Evolutionary conservation across 768 basidiomycete genomes (phyloP).

Genomic region (Holtermannia corniformis): DNA sequence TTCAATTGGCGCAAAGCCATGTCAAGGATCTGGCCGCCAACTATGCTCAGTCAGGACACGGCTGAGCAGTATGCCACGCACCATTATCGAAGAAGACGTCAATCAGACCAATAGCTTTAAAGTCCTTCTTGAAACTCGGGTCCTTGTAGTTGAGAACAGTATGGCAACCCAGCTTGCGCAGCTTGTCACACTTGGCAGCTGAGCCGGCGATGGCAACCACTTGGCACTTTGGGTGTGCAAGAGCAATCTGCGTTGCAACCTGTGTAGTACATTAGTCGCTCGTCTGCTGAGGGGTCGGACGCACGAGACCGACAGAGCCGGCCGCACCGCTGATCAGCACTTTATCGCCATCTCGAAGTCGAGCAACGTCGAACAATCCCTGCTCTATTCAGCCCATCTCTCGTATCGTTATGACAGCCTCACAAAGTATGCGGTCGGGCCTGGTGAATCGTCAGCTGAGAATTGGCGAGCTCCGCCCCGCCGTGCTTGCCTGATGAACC

Average conservation of each 20-base stretch:
- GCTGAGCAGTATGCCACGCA: slow-evolving; percentile 5
- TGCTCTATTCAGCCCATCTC: slow-evolving; percentile 30
- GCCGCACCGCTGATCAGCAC: slow-evolving; percentile 37
- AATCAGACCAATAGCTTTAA: slow-evolving; percentile 54
- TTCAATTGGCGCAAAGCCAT: slow-evolving; percentile 66
- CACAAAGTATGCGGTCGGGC: slow-evolving; percentile 84
- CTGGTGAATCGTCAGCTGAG: slow-evolving; percentile 42
- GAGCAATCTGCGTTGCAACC: slow-evolving; percentile 38
- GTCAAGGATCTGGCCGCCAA: slow-evolving; percentile 72
- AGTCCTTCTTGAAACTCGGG: slow-evolving; percentile 57
- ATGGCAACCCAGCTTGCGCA: slow-evolving; percentile 74
- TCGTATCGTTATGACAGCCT: slow-evolving; percentile 21
- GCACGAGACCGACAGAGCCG: slow-evolving; percentile 43
- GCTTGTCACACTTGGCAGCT: slow-evolving; percentile 71
- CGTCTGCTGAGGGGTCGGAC: slow-evolving; percentile 2
- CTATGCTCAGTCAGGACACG: slow-evolving; percentile 23
- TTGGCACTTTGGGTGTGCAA: slow-evolving; percentile 44
- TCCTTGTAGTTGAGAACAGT: slow-evolving; percentile 82
- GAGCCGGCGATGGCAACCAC: slow-evolving; percentile 85
- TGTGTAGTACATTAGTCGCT: background rate
- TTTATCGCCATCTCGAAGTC: slow-evolving; percentile 80
- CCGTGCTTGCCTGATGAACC: slow-evolving; percentile 69
- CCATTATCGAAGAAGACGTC: slow-evolving; percentile 42
- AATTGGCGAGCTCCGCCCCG: slow-evolving; percentile 24
- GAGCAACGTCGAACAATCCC: slow-evolving; percentile 73